Base-by-base conservation (phyloP, 2,329 filamentous ascomycete species). In the Cladosporium sp. region DNA sequence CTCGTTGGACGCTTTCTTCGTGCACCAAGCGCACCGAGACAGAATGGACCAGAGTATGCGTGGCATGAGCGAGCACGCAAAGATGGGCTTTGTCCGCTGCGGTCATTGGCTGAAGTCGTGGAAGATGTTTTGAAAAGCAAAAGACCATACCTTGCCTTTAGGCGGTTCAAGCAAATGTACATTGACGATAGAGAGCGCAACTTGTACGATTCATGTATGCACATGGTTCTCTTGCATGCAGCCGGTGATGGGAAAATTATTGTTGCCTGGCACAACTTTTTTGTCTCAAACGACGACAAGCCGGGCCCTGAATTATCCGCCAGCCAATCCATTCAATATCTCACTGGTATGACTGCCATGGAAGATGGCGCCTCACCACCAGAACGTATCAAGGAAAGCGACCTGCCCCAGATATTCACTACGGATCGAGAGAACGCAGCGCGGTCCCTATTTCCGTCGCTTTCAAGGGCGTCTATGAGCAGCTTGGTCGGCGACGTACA, bases 171-270 rank as follows among this genome's bases (percentile, higher is more conserved):
- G 53, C 57, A 63, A 9, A 70, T 76, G 12, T 76, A 75, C 56
- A 56, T 60, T 17, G 57, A 59, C 4, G 67, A 63, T 49, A 57
- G 62, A 20, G 64, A 71, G 45, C 58, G 62, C 7, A 52, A 71
- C 43, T 48, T 75, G 12, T 76, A 77, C 53, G 70, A 76, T 51
- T 51, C 59, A 8, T 66, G 71, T 27, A 66, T 76, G 4, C 59
- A 63, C 1, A 51, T 53, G 4, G 58, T 72, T n/a, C 59, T 67
- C 15, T 57, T 63, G 22, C 49, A 55, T 22, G 54, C 56, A 3
- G 32, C 11, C n/a, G 15, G 22, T 20, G 56, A 61, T 18, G 40
- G 53, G 2, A 44, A 57, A 24, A 64, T 66, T 22, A 62, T 64
- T 2, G 56, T 60, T 12, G 30, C 54, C n/a, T 75, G 71, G 72